Conservation (phyloP, 345 rosid genomes). For the Pugionium dolabratum region DNA sequence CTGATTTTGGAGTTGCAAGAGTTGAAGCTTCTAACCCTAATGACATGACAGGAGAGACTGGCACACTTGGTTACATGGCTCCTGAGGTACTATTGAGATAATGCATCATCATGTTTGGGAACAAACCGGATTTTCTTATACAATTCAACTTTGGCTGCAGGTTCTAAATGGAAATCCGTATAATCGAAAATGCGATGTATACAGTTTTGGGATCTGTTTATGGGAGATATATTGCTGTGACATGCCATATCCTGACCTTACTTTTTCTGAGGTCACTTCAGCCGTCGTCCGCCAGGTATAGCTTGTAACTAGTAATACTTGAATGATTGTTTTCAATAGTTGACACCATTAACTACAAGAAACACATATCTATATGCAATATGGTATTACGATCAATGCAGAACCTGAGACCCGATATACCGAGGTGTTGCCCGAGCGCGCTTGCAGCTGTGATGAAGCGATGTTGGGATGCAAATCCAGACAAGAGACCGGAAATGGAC, state of each 20-base stretch:
- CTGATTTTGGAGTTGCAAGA: conserved; percentile 98
- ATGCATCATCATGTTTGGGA: conserved; percentile 4
- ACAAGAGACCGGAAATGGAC: conserved; percentile 95
- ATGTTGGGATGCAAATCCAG: conserved; percentile 97
- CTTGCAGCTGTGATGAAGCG: conserved; percentile 90
- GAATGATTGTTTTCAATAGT: no score
- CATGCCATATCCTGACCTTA: conserved; percentile 97
- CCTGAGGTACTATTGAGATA: conserved; percentile 71
- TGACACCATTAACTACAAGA: not conserved
- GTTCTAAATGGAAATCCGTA: conserved; percentile 95
- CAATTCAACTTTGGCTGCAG: conserved; percentile 44
- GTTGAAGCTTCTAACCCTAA: conserved; percentile 98
- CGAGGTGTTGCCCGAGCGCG: conserved; percentile 92
- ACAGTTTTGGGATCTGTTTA: conserved; percentile 92
- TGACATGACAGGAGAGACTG: conserved; percentile 99
- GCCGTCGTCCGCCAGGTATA: conserved; percentile 94
- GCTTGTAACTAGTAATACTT: not conserved
- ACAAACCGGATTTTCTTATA: not conserved
- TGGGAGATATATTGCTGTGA: conserved; percentile 99
- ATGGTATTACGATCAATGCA: conserved; percentile 41
- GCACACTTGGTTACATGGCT: conserved; percentile 99
- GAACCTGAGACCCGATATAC: conserved; percentile 97
- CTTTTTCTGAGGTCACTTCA: conserved; percentile 92
- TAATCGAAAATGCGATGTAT: conserved; percentile 95
- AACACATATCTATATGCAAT: conserved; percentile 11